phyloP scores from a whole-genome alignment of 805 yeast genomes.

The Ogataea henricii region DNA sequence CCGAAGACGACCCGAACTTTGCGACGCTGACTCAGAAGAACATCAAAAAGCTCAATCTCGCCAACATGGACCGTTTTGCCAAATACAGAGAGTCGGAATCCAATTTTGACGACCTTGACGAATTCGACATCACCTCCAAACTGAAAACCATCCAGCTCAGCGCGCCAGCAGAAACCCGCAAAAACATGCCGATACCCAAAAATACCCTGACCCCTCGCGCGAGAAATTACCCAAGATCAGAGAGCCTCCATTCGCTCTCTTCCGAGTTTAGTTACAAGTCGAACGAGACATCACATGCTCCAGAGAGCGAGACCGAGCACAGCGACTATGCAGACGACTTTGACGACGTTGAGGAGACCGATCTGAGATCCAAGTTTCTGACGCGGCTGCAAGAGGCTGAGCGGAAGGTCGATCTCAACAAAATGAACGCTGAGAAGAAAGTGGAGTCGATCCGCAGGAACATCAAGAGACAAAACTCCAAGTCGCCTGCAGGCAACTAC shows the following conservation, averaged over 20 bases:
- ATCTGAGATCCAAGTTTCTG: constrained; percentile 20
- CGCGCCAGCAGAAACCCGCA: background rate
- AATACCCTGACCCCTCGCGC: constrained; percentile 17
- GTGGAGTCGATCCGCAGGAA: constrained; percentile 11
- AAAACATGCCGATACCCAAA: constrained; percentile 17
- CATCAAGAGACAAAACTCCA: constrained; percentile 5
- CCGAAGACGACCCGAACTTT: constrained; percentile 15
- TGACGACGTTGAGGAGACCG: constrained; percentile 22
- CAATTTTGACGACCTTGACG: constrained; percentile 23
- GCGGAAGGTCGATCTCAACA: constrained; percentile 16
- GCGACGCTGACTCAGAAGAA: constrained; percentile 29
- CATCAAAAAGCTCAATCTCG: constrained; percentile 20
- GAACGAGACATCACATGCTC: constrained; percentile 18
- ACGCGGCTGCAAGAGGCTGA: constrained; percentile 24
- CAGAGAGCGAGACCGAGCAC: constrained; percentile 35
- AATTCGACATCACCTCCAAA: constrained; percentile 17
- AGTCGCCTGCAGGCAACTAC: constrained; percentile 6
- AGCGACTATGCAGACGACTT: constrained; percentile 36
- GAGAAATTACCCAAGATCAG: constrained; percentile 17
- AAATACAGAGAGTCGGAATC: constrained; percentile 25
- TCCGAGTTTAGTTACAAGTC: constrained; percentile 27
- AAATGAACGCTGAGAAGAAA: constrained; percentile 12
- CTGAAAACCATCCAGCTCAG: constrained; percentile 6
- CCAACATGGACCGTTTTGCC: constrained; percentile 11
- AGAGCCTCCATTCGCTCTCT: constrained; percentile 28